Base-by-base conservation (phyloP, 768 basidiomycete genomes). In the Boletellus sp. region DNA sequence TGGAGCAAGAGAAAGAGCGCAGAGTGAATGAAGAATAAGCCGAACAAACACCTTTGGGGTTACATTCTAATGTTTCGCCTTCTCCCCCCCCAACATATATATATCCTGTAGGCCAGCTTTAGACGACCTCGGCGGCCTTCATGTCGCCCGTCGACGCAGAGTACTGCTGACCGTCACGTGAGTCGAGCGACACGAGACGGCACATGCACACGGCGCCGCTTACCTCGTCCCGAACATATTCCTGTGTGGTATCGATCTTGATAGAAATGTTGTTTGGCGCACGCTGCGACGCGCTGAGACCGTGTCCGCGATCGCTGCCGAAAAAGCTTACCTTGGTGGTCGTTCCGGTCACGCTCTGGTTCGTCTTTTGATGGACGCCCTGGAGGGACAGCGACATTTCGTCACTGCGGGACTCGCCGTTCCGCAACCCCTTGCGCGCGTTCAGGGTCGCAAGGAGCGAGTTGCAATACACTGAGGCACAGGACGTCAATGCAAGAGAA, bases 171-270 rank as follows among this genome's bases (percentile, higher is more conserved):
- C 4, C 35, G 17, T 6, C 20, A 1, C n/a, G 20, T 52, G 22
- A 58, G 42, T 47, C 36, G 19, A 15, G 32, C 13, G 4, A n/a
- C 12, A 23, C 13, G 9, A 19, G 12, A 6, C 8, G 3, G 26
- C 20, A 17, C 19, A 37, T n/a, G n/a, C n/a, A n/a, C n/a, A n/a
- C n/a, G n/a, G n/a, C 15, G 20, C 12, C 2, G 34, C 65, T 45
- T 15, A 69, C 68, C 54, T 67, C 66, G 50, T 81, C 80, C 35
- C 72, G 74, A 40, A 72, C 66, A 20, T 72, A 75, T 51, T 83
- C 82, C 42, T 81, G 77, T 22, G 75, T 81, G 4, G 82, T 83
- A 61, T 84, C 81, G 45, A 84, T 82, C 64, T 81, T 82, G 68
- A 49, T 84, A 34, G 82, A 79, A 52, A 84, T 80, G 51, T 79